A percentile compares a stretch with the other conserved stretches of the same genome.
These are phyloP conservation scores for Elaphomyces granulatus DNA, from an alignment of 495 filamentous ascomycete species.

Conservation along the genomic window DNA sequence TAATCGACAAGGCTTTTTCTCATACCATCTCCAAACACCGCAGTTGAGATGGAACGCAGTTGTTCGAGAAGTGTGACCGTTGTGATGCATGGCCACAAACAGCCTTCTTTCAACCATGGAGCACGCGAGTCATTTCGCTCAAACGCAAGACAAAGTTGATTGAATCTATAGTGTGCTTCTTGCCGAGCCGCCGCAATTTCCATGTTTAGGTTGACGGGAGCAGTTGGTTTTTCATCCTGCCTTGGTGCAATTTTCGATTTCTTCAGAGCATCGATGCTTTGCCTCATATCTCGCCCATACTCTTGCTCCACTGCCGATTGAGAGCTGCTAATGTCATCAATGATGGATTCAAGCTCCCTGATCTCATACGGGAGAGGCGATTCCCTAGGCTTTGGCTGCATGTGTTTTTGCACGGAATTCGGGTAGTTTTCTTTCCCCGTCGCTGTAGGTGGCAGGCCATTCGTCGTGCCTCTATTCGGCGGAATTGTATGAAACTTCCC, in stretches of 20 bases:
- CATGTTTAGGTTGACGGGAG: not conserved
- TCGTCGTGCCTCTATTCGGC: not conserved
- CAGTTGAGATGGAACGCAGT: constrained; percentile 26
- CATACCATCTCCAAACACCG: constrained; percentile 16
- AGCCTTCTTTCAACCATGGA: constrained; percentile 33
- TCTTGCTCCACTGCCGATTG: constrained; percentile 14
- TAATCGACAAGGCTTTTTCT: constrained; percentile 14
- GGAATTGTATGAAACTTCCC: not conserved
- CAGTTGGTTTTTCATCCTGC: not conserved
- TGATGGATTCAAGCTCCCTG: constrained; percentile 22
- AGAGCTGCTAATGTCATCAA: constrained; percentile 16
- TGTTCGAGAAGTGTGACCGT: constrained; percentile 36
- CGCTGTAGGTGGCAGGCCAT: no score
- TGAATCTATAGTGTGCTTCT: not conserved
- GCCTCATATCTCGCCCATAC: constrained; percentile 28
- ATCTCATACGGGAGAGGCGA: not conserved
- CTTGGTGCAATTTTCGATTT: not conserved
- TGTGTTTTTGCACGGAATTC: not conserved
- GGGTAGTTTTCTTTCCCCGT: no score
- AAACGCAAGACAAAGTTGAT: constrained; percentile 14
- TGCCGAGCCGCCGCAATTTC: not conserved
- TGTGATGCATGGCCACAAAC: constrained; percentile 39
- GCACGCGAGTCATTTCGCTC: constrained; percentile 16
- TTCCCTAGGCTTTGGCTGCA: not conserved
- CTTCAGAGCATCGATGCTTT: constrained; percentile 14